Evolutionary conservation across 2,329 filamentous ascomycete species (phyloP).

Genomic region (Biscogniauxia sp.): DNA sequence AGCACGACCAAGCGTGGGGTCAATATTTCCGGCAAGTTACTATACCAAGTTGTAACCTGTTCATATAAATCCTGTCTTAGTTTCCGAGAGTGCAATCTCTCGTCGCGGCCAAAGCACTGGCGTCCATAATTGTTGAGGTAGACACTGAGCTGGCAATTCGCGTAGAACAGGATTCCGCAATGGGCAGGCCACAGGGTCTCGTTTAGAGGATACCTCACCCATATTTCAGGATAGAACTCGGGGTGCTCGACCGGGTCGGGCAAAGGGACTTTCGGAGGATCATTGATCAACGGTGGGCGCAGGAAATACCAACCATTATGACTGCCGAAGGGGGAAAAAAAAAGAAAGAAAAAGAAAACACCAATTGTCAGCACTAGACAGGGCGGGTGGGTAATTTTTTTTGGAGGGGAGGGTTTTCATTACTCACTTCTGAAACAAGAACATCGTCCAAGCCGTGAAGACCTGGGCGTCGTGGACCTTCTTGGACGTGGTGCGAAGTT

Average conservation of each 20-base stretch:
- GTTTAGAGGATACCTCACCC: constrained; percentile 29
- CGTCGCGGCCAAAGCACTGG: constrained; percentile 18
- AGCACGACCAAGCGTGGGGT: constrained; percentile 26
- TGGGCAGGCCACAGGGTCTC: constrained; percentile 21
- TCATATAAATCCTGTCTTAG: constrained; percentile 24
- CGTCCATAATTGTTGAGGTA: constrained; percentile 27
- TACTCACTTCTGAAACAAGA: constrained; percentile 31
- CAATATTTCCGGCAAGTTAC: constrained; percentile 26
- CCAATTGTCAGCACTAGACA: neutral
- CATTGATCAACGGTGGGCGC: constrained; percentile 21
- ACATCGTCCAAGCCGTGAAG: constrained; percentile 36
- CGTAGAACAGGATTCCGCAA: constrained; percentile 27
- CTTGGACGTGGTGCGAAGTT: constrained; percentile 22
- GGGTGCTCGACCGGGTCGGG: constrained; percentile 29
- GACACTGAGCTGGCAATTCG: constrained; percentile 28
- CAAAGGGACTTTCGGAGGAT: constrained; percentile 23
- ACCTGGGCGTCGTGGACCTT: constrained; percentile 24
- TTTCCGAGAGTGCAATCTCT: constrained; percentile 6
- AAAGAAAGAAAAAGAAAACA: neutral
- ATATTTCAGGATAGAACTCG: constrained; percentile 32
- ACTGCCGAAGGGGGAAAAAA: constrained; percentile 10
- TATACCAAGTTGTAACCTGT: constrained; percentile 18
- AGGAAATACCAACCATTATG: constrained; percentile 26
- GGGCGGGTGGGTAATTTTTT: neutral
- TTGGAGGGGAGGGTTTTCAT: constrained; percentile 3